Base-by-base conservation (phyloP, 305 asterid species). In the Fraxinus baroniana region DNA sequence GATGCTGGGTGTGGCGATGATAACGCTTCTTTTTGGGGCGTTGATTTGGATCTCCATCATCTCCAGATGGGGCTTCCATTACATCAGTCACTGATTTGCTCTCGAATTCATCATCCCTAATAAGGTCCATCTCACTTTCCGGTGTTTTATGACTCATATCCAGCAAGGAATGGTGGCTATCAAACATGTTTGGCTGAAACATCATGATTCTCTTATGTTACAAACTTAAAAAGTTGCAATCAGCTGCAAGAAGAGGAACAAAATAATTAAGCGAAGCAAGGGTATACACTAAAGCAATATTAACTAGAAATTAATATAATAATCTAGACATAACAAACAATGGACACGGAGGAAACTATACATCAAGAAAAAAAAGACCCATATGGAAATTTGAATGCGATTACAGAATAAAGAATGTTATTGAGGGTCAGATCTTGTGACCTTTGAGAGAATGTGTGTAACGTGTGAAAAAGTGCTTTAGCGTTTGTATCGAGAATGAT, bases 131-230 rank as follows among this genome's bases (percentile, higher is more conserved):
- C 82, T 89, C 90, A 70, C 83, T 85, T 76, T 89, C 92, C 0
- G 90, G 87, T 52, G 82, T 62, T 44, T 89, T 87, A 76, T 83
- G 85, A 52, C 62, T 80, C 87, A 89, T 87, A 37, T 91, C 92
- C 22, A 89, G 87, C 52, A 88, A 44, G 37, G 83, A 85, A 37
- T 86, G 87, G 28, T 87, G 89, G 81, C 86, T 86, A 2, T 86
- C 91, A 74, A 84, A 88, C 89, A 91, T 84, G 86, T 84, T 87
- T 66, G 92, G 84, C 64, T 87, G 92, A 82, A 82, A 91, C 94
- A 91, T 91, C 80, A 87, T 81, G 75, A 7, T 52, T 44, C 72
- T 24, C 10, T 28, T 17, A 1, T 8, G 52, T 5, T 74, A 20
- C 2, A 79, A 81, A 66, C 33, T 73, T 76, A 13, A 5, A 66